Percentiles rank a stretch among this genome's conserved stretches.
These are phyloP conservation scores for Ophiocordyceps camponoti-leonardi DNA, from an alignment of 2,329 filamentous ascomycete genomes.

Conservation along the genomic window DNA sequence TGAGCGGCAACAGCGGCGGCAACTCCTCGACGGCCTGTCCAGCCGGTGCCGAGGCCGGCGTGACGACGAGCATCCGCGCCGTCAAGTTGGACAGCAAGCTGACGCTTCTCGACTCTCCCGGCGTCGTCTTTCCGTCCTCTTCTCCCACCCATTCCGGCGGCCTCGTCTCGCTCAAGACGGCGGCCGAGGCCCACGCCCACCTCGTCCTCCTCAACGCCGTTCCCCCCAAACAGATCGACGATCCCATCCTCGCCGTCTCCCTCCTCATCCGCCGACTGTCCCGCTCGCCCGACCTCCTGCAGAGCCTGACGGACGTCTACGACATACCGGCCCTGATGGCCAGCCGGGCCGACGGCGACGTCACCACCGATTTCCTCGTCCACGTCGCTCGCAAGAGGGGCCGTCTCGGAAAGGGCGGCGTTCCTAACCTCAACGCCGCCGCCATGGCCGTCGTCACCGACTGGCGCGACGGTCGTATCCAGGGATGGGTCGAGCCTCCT, in stretches of 20 bases:
- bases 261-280: slow-evolving; percentile 72
- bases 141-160: slow-evolving; percentile 18
- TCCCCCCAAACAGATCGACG: slow-evolving; percentile 84
- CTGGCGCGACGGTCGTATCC: slow-evolving; percentile 88
- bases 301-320: slow-evolving; percentile 71
- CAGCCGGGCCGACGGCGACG: slow-evolving; percentile 48
- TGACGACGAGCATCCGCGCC: slow-evolving; percentile 73
- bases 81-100: slow-evolving; percentile 93
- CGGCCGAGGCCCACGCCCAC: slow-evolving; percentile 61
- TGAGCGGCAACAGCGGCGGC: slow-evolving; percentile 45
- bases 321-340: slow-evolving; percentile 64
- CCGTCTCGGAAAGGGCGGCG: slow-evolving; percentile 69
- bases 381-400: slow-evolving; percentile 91
- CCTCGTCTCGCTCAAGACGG: slow-evolving; percentile 37
- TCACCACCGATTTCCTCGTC: slow-evolving; percentile 79
- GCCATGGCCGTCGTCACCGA: slow-evolving; percentile 92
- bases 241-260: slow-evolving; percentile 73
- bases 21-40: slow-evolving; percentile 51
- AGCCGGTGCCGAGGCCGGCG: slow-evolving; percentile 77
- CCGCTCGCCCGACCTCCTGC: slow-evolving; percentile 52
- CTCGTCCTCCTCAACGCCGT: slow-evolving; percentile 81
- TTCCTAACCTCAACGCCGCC: slow-evolving; percentile 75
- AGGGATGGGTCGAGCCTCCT: slow-evolving; percentile 76
- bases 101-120: slow-evolving; percentile 82
- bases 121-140: slow-evolving; percentile 77